Evolutionary conservation across 495 filamentous ascomycete genomes (phyloP), one percentile per base, ranked within the genome.

Genomic region (Penicillium flavigenum): DNA sequence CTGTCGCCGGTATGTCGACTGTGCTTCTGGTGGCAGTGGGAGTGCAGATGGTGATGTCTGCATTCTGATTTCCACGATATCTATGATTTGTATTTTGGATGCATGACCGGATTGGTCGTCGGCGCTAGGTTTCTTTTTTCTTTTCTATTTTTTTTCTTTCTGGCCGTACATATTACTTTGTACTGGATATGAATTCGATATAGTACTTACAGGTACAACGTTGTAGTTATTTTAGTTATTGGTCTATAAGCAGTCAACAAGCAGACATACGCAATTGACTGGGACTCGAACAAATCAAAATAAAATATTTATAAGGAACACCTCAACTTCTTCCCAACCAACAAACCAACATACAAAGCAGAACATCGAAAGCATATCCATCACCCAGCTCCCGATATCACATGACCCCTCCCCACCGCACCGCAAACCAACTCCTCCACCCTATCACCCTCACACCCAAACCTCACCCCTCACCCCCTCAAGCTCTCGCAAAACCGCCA

Each of bases 21-120:
- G 53, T 68, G 38, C n/a, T 71, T 22, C 45, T 68, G 3, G n/a
- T 74, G 26, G 56, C 62, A 47, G 62, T 59, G 2, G 66, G 64
- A 26, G 57, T 69, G 17, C 68, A 73, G 34, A 48, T 72, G 17
- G 16, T 72, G 26, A 36, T 61, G 36, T 64, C 61, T 17, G 42
- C 51, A 20, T 68, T 74, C 26, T 75, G 38, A 69, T 55, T 51
- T 47, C 47, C 31, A 60, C 49, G 54, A 60, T 43, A 20, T 44
- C 10, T 26, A 55, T 52, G 55, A 58, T 5, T 9, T 47, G 8
- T 52, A 41, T 32, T 55, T 51, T 43, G 47, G 34, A 11, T 32
- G 58, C 46, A 60, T 60, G 51, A 29, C 51, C 51, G n/a, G 3
- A 38, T 8, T 29, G 43, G 52, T 39, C 51, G 42, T 47, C n/a